Conservation (phyloP, 2,329 filamentous ascomycete genomes). For the Exophiala oligosperma region DNA sequence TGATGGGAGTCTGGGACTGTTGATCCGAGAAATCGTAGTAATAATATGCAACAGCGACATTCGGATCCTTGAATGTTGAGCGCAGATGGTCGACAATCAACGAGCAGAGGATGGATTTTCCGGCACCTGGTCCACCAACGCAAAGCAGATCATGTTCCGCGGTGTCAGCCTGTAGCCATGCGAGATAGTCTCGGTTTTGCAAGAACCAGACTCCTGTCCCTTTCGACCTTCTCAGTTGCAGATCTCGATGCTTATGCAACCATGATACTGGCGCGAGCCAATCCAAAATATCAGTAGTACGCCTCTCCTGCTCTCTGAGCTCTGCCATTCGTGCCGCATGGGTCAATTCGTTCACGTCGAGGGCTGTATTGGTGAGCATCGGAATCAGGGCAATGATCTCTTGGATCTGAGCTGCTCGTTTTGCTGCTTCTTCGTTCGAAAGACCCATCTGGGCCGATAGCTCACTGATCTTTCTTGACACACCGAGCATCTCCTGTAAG, state of each 20-base stretch:
- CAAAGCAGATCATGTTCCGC: slow-evolving; percentile 24
- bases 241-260: slow-evolving; percentile 26
- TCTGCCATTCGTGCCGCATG: slow-evolving; percentile 23
- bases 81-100: slow-evolving; percentile 29
- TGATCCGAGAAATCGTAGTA: slow-evolving; percentile 36
- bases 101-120: slow-evolving; percentile 28
- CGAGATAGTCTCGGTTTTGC: slow-evolving; percentile 27
- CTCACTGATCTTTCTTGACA: slow-evolving; percentile 22
- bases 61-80: slow-evolving; percentile 11
- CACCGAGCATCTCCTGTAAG: slow-evolving; percentile 20
- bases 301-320: slow-evolving; percentile 25
- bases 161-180: slow-evolving; percentile 27
- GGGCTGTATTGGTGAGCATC: slow-evolving; percentile 17
- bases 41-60: slow-evolving; percentile 29
- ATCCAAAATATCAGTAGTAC: slow-evolving; percentile 27
- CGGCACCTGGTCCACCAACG: slow-evolving; percentile 26
- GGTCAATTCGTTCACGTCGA: slow-evolving; percentile 24
- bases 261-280: slow-evolving; percentile 25
- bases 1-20: slow-evolving; percentile 24
- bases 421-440: slow-evolving; percentile 14
- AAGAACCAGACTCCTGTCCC: slow-evolving; percentile 38
- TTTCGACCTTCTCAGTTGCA: slow-evolving; percentile 26
- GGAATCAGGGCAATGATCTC: slow-evolving; percentile 24
- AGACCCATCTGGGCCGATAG: slow-evolving; percentile 17
- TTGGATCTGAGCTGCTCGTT: slow-evolving; percentile 18